Conservation (phyloP, 2,329 filamentous ascomycete genomes). For the Arthrobotrys megalospora region DNA sequence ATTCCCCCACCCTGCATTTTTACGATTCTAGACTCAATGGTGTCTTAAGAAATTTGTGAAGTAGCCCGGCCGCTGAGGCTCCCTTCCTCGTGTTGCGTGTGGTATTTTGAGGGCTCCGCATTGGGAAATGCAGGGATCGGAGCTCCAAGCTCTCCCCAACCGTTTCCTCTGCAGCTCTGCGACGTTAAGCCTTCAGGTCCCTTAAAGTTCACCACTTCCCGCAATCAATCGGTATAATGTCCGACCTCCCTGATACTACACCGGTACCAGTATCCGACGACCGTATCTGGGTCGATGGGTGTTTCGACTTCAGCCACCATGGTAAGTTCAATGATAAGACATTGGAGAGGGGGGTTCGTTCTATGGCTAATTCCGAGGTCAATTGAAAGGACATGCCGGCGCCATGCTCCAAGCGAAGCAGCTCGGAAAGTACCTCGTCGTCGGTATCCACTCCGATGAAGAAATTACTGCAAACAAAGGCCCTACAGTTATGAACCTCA, state of each 20-base stretch:
- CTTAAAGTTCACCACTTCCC: constrained; percentile 5
- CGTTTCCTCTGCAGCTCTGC: constrained; percentile 3
- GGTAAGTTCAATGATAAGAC: constrained; percentile 70
- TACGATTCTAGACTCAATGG: too few relatives aligned
- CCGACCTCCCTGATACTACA: constrained; percentile 57
- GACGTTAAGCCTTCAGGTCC: constrained; percentile 2
- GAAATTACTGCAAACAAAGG: constrained; percentile 95
- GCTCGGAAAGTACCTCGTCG: constrained; percentile 87
- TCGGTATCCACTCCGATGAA: constrained; percentile 96
- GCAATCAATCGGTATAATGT: constrained; percentile 32
- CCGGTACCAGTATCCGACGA: constrained; percentile 72
- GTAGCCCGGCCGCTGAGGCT: too few relatives aligned
- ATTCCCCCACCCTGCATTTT: too few relatives aligned
- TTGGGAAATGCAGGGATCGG: constrained; percentile 12
- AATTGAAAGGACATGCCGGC: constrained; percentile 84
- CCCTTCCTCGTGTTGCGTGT: neutral
- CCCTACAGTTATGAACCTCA: constrained; percentile 94
- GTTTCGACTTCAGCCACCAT: constrained; percentile 99
- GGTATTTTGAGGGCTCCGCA: constrained; percentile 9
- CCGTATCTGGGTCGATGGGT: constrained; percentile 97
- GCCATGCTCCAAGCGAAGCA: constrained; percentile 96
- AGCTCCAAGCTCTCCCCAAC: constrained; percentile 24
- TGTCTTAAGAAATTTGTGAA: too few relatives aligned
- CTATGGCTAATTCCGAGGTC: neutral
- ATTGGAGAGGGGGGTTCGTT: constrained; percentile 5